A percentile compares a stretch with the other conserved stretches of the same genome.
These are phyloP conservation scores for Zymoseptoria ardabiliae DNA, from an alignment of 2,329 filamentous ascomycete species.

Conservation along the genomic window DNA sequence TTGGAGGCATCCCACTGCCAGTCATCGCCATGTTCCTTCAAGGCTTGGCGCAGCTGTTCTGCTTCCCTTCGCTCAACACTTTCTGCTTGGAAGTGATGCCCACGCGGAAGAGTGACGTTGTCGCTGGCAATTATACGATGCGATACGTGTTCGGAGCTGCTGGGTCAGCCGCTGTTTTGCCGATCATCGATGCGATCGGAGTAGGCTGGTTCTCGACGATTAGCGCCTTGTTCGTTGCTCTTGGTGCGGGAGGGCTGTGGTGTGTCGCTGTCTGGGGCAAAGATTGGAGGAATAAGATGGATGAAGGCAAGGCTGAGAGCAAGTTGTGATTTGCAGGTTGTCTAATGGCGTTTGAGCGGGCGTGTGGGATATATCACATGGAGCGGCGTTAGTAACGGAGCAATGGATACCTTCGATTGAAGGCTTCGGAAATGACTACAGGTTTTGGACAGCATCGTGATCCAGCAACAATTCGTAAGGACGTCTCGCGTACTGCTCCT, in stretches of 20 bases:
- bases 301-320: constrained; percentile 9
- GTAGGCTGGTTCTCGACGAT: constrained; percentile 78
- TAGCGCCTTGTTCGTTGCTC: constrained; percentile 50
- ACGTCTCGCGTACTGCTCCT: background rate
- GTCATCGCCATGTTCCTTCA: constrained; percentile 69
- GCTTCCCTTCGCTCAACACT: constrained; percentile 61
- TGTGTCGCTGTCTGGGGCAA: constrained; percentile 30
- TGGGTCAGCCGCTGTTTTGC: constrained; percentile 64
- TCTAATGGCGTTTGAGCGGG: background rate
- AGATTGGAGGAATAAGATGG: constrained; percentile 19
- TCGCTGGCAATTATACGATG: constrained; percentile 69
- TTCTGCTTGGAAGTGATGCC: constrained; percentile 82
- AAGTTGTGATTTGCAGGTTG: background rate
- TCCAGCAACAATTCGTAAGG: background rate
- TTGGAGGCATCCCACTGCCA: constrained; percentile 53
- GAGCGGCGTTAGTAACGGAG: background rate
- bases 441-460: background rate
- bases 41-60: constrained; percentile 66
- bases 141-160: constrained; percentile 68
- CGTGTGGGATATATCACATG: background rate
- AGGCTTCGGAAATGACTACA: background rate
- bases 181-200: constrained; percentile 65
- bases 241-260: constrained; percentile 38
- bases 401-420: background rate
- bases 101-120: constrained; percentile 59